phyloP scores from a whole-genome alignment of 306 rosid species.

The Glycine latifolia region DNA sequence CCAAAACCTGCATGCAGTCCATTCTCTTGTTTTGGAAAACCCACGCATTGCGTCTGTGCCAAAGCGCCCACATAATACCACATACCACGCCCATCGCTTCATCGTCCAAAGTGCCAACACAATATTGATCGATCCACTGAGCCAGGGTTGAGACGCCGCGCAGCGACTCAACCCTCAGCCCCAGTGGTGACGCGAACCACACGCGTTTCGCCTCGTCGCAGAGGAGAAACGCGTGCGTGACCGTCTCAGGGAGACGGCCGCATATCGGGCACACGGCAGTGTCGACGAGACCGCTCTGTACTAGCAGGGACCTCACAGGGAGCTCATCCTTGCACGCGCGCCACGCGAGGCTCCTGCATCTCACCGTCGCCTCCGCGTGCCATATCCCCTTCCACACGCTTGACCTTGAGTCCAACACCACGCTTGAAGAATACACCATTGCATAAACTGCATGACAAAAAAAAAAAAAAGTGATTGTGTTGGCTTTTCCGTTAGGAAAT shows the following conservation, averaged over 20 bases:
- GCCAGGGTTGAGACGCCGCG: too few relatives aligned
- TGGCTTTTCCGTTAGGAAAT: too few relatives aligned
- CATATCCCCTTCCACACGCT: neutral
- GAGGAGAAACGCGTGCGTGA: neutral
- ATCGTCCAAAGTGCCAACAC: neutral
- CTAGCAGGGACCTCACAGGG: neutral
- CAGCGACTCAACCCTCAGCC: neutral
- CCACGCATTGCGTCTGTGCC: neutral
- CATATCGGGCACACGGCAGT: neutral
- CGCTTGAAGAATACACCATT: neutral
- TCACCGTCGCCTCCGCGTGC: neutral
- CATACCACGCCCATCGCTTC: neutral
- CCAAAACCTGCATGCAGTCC: neutral
- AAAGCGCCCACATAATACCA: neutral
- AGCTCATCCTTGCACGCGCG: neutral
- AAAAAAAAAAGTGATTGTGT: too few relatives aligned
- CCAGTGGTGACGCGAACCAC: neutral
- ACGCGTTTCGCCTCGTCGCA: neutral
- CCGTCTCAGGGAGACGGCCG: neutral
- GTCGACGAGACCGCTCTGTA: accelerated
- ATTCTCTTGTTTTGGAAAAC: neutral
- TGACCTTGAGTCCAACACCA: neutral
- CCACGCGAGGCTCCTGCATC: neutral
- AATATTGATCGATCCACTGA: neutral
- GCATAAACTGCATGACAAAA: neutral